Conservation (phyloP, 495 filamentous ascomycete species). For the Penicillium goetzii region DNA sequence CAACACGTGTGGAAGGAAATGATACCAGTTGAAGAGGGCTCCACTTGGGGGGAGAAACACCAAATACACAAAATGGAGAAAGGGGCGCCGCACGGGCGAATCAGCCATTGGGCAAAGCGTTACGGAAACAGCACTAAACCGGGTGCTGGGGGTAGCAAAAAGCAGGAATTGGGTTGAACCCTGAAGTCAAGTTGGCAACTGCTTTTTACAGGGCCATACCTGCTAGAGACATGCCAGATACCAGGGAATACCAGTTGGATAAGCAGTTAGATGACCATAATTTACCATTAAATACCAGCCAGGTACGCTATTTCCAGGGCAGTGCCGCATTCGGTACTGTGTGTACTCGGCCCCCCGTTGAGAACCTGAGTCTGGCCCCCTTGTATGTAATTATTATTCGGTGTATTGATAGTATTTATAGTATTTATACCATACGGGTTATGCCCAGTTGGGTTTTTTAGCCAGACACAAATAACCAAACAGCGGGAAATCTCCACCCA, state of each 20-base stretch:
- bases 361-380: no score
- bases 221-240: constrained; percentile 1
- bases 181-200: not conserved
- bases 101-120: constrained; percentile 10
- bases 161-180: constrained; percentile 18
- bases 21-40: constrained; percentile 5
- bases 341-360: constrained; percentile 15
- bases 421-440: constrained; percentile 2
- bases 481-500: constrained; percentile 33
- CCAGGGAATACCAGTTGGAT: not conserved
- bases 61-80: constrained; percentile 13
- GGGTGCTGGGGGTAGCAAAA: constrained; percentile 7
- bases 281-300: not conserved
- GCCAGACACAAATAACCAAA: constrained; percentile 11
- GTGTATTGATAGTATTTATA: not conserved
- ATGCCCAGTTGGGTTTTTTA: no score
- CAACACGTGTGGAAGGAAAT: constrained; percentile 13
- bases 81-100: constrained; percentile 22
- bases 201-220: not conserved
- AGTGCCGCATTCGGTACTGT: constrained; percentile 31
- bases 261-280: not conserved
- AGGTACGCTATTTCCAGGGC: constrained; percentile 1
- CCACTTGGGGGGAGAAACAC: constrained; percentile 12
- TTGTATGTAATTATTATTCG: no score
- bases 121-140: constrained; percentile 23